These are phyloP conservation scores for Akanthomyces uredinophilus DNA, from an alignment of 2,329 filamentous ascomycete species.

Conservation along the genomic window DNA sequence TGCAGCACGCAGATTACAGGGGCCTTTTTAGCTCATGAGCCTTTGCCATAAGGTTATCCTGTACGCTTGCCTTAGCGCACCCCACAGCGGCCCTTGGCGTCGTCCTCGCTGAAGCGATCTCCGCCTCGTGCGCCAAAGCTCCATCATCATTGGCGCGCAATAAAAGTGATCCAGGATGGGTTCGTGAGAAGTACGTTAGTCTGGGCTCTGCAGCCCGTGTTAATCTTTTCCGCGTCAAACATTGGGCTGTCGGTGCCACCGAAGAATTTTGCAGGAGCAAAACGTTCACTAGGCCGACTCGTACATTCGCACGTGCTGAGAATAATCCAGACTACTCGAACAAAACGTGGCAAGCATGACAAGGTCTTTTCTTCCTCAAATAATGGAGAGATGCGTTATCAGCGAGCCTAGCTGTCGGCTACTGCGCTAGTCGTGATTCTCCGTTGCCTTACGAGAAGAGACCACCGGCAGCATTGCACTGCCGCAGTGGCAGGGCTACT, in stretches of 20 bases:
- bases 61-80: conserved; percentile 5
- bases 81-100: conserved; percentile 5
- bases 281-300: background rate
- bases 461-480: background rate
- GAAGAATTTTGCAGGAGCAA: background rate
- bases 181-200: background rate
- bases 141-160: background rate
- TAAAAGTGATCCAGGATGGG: background rate
- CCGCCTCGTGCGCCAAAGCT: conserved; percentile 7
- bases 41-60: conserved; percentile 9
- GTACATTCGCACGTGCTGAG: too few species aligned
- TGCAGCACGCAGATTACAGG: background rate
- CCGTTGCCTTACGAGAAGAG: background rate
- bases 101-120: background rate
- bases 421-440: background rate
- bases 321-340: too few species aligned
- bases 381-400: background rate
- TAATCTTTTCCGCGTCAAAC: background rate
- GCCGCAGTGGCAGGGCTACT: background rate
- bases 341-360: too few species aligned
- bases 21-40: background rate
- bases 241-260: background rate
- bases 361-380: background rate
- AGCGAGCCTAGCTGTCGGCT: background rate
- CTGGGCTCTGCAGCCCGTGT: background rate